Evolutionary conservation across 208 protist species (phyloP).

Genomic region (Trypanosoma conorhini): DNA sequence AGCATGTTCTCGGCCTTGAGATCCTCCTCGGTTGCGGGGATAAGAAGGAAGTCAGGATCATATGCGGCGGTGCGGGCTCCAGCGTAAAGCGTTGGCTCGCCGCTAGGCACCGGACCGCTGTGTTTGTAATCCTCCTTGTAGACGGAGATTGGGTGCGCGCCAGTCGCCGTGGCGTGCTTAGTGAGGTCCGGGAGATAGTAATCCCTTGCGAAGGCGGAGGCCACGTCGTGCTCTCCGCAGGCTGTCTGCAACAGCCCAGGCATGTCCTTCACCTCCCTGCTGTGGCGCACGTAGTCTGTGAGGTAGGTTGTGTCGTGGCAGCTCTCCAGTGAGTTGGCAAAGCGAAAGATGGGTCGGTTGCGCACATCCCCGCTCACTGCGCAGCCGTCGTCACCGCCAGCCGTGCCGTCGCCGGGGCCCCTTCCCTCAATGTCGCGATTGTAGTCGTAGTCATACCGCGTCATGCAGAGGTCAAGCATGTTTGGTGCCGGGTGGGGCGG

Average conservation of each 20-base stretch:
- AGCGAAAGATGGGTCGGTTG: slow-evolving; percentile 70
- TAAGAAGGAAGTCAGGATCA: slow-evolving; percentile 59
- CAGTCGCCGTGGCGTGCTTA: slow-evolving; percentile 37
- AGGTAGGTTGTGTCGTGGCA: slow-evolving; percentile 57
- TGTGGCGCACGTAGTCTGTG: slow-evolving; percentile 49
- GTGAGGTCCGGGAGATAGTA: slow-evolving; percentile 45
- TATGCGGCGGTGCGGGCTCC: slow-evolving; percentile 47
- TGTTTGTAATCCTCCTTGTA: slow-evolving; percentile 67
- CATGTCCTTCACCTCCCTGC: slow-evolving; percentile 34
- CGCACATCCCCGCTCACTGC: slow-evolving; percentile 71
- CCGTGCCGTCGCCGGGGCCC: not conserved
- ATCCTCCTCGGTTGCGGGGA: slow-evolving; percentile 33
- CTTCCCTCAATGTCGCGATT: slow-evolving; percentile 44
- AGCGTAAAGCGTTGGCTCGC: slow-evolving; percentile 44
- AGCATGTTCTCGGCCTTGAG: slow-evolving; percentile 45
- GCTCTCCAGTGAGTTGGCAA: slow-evolving; percentile 21
- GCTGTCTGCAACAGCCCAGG: slow-evolving; percentile 11
- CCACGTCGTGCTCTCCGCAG: slow-evolving; percentile 22
- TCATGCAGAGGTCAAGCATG: slow-evolving; percentile 83
- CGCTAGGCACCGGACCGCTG: slow-evolving; percentile 22
- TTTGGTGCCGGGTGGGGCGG: slow-evolving; percentile 65
- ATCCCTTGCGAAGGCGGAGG: slow-evolving; percentile 36
- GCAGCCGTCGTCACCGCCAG: slow-evolving; percentile 13
- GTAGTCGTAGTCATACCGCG: slow-evolving; percentile 90
- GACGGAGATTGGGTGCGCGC: slow-evolving; percentile 48